A percentile compares a stretch with the other conserved stretches of the same genome.
These are phyloP conservation scores for Coniochaeta prunicola DNA, from an alignment of 2,329 filamentous ascomycete species.

Conservation along the genomic window DNA sequence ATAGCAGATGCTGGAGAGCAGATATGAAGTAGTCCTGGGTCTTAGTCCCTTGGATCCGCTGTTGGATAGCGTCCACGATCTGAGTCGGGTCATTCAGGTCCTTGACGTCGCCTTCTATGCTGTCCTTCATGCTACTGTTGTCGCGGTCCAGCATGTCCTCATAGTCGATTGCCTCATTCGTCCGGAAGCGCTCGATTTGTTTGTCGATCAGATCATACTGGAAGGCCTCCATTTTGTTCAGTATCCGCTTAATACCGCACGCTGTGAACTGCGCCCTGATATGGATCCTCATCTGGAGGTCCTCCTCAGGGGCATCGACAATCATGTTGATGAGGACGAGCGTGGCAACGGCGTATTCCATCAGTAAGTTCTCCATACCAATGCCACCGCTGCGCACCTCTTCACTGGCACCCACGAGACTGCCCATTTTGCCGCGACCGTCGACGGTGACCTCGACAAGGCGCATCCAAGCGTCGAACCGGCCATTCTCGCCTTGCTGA, in stretches of 20 bases:
- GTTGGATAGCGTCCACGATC: slow-evolving; percentile 89
- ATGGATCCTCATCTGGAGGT: slow-evolving; percentile 86
- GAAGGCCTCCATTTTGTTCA: slow-evolving; percentile 96
- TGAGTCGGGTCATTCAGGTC: slow-evolving; percentile 89
- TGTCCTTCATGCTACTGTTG: slow-evolving; percentile 84
- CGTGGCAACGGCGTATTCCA: slow-evolving; percentile 97
- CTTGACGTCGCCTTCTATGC: slow-evolving; percentile 75
- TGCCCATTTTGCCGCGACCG: slow-evolving; percentile 97
- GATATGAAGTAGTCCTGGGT: slow-evolving; percentile 95
- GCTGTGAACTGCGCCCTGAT: slow-evolving; percentile 93
- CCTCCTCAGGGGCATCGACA: slow-evolving; percentile 81
- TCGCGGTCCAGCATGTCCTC: slow-evolving; percentile 93
- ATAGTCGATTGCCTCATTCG: slow-evolving; percentile 96
- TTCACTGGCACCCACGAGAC: slow-evolving; percentile 90
- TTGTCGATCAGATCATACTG: slow-evolving; percentile 98
- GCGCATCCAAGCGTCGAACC: slow-evolving; percentile 98
- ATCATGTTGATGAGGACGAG: slow-evolving; percentile 96
- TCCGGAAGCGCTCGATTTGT: slow-evolving; percentile 88
- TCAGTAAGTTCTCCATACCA: slow-evolving; percentile 96
- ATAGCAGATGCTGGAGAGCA: slow-evolving; percentile 86
- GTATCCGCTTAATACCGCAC: slow-evolving; percentile 88
- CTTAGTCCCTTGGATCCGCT: slow-evolving; percentile 73
- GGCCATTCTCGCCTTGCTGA: slow-evolving; percentile 82
- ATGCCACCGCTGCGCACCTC: slow-evolving; percentile 94
- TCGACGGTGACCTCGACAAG: slow-evolving; percentile 96